Base-by-base conservation (phyloP, 495 filamentous ascomycete genomes). In the Xylaria longipes region DNA sequence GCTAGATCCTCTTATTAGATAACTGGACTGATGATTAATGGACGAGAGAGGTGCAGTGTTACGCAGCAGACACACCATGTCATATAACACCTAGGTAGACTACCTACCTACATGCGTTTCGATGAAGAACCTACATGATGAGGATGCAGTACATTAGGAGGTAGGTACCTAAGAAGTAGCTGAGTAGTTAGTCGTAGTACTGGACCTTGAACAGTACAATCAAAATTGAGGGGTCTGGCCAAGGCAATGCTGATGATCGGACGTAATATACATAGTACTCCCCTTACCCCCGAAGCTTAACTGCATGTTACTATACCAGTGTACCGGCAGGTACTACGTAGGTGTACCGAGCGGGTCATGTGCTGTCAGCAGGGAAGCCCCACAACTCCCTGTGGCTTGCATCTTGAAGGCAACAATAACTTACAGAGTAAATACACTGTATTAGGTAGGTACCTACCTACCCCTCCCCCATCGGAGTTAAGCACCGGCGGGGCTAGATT, bases 41-140 rank as follows among this genome's bases (percentile, higher is more conserved):
- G 52, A 15, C 27, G 14, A 25, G 58, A 35, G n/a, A 63, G 39
- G 17, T 64, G 60, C 39, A 25, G 62, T 39, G 61, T 64, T 11
- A 64, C 61, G 27, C 41, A 46, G n/a, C 25, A 65, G 39, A 43
- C 25, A 5, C 61, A 43, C 22, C 37, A 64, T 64, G 39, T 27
- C 48, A 5, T 52, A 52, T 52, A 17, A 46, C 17, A 15, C 41
- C 41, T 46, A 46, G 15, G 17, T 20, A 46, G 17, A 17, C n/a
- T 46, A 45, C 20, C 15, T 15, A 45, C n/a, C n/a, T n/a, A n/a
- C 8, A 37, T 37, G 6, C 8, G 46, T 48, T 25, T 27, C 12
- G 48, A 52, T 14, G 48, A 52, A 41, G 39, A 12, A 52, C 4
- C 22, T 52, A 52, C 46, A 22, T 3, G n/a, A 25, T 3, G n/a